Evolutionary conservation across 2,329 filamentous ascomycete genomes (phyloP), one percentile per base, ranked within the genome.

Genomic region (Septoria petroselini): DNA sequence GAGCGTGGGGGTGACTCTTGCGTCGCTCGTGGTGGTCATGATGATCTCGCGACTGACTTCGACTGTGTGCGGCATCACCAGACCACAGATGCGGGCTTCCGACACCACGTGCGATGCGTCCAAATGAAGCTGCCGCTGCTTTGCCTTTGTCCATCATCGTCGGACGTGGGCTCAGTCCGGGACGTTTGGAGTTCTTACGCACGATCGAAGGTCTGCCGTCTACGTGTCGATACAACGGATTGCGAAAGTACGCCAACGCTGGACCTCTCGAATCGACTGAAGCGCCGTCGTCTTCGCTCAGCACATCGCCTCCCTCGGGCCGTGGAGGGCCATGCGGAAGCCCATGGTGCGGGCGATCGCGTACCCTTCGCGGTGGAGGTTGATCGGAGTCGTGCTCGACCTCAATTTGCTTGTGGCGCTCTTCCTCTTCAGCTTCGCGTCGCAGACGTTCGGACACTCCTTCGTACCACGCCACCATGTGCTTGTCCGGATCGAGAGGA

Each of bases 381-480:
- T 50, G 45, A 14, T 48, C 49, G 4, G 52, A 31, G 17, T 61
- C 59, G 40, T 60, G 47, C 51, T 61, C 58, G 1, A 59, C 62
- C 49, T 62, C 59, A 18, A 58, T 49, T 19, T 60, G 53, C n/a
- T 58, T 56, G 21, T 53, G 50, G 27, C 56, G 37, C 41, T 63
- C 62, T 65, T 73, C 68, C 62, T 72, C 66, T 33, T 76, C 73
- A 3, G 74, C 80, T 58, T 91, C 84, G 48, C 79, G 75, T 54
- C 83, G 80, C 41, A 95, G 71, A 58, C 80, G 82, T 51, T 84
- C 77, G 29, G 83, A 85, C 49, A 94, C 91, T 2, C 77, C 75
- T 58, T 86, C 82, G 66, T 97, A 90, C 91, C 93, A 98, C 51
- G 78, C 75, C 48, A 90, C 82, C 70, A 95, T 90, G n/a, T 86